Base-by-base conservation (phyloP, 768 basidiomycete genomes). In the Russula lepida region DNA sequence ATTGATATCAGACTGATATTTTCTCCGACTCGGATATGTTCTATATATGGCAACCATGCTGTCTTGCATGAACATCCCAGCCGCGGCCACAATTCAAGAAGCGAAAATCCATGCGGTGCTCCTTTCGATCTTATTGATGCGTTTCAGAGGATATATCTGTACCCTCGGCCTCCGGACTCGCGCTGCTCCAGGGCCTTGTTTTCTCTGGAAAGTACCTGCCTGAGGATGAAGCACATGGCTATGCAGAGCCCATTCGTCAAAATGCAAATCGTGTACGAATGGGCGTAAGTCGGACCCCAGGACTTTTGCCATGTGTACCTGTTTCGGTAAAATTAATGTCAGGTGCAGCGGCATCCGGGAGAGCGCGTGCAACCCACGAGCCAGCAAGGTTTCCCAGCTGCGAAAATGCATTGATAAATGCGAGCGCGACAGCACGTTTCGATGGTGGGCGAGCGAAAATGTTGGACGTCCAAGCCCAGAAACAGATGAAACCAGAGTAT, bases 341-440 rank as follows among this genome's bases (percentile, higher is more conserved):
- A 56, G 33, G 33, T 39, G 64, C 54, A 60, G 56, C 35, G 13
- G 23, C 39, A 11, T 4, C 12, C 56, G 35, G 48, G 41, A 23
- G 33, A 7, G 28, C 21, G 9, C 28, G 19, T 49, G 51, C 66
- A 28, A 81, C 83, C 75, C 76, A 94, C 77, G 90, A 85, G 64
- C 92, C 92, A 46, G 84, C 74, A 44, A 95, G 78, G 74, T 95
- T 95, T 0, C 93, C 93, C 3, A 90, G 77, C 68, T 90, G 85
- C 9, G 86, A 86, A 68, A 91, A 83, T 44, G 85, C 82, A 71
- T 94, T 92, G 68, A 93, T 82, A 62, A 89, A 73, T 1, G 91
- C 92, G 51, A 95, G 77, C 13, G 86, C 86, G n/a, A 93, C 86
- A 2, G 92, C 88, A 5, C 92, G 84, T 73, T 94, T 95, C n/a